Evolutionary conservation across 257 asterid genomes (phyloP), one percentile per base, ranked within the genome.

Genomic region (Gardenia jasminoides): DNA sequence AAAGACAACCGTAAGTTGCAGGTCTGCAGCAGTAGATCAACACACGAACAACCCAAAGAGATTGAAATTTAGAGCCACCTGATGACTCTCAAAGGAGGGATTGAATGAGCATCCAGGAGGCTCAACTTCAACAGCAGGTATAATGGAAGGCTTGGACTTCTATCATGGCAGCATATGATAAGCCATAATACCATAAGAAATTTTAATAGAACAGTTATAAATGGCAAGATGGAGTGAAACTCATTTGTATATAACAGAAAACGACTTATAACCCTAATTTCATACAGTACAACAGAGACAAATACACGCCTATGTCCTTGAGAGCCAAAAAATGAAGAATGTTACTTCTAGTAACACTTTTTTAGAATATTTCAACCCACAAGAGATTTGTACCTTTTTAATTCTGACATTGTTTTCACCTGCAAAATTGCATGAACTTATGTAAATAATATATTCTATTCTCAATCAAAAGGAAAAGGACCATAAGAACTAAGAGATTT

Each of bases 121-220:
- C 84, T 96, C 98, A 82, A 96, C 90, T 88, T 96, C 98, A 52
- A 96, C 97, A 50, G 99, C 99, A 82, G 99, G 97, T 80, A 96
- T 93, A 78, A 85, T 56, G 58, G 87, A 86, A 78, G 87, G 72
- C 93, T 87, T 92, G 70, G 87, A n/a, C 80, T 83, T 92, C 99
- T 95, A 93, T 78, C 77, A 89, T 31, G 62, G 11, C 26, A 36
- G 58, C 15, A 43, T 12, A 75, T 6, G 65, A 43, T 13, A 52
- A 15, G n/a, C 56, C 31, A 54, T 54, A 7, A 10, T 19, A 62
- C 16, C 10, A 54, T 13, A 67, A 28, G 26, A 11, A 26, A 67
- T 17, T 43, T 26, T 70, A 74, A 54, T 20, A 22, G 33, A 36
- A 39, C 7, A 2, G 16, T 64, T 31, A 26, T 4, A 74, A 74